These are phyloP conservation scores for Panicum miliaceum DNA, from an alignment of 176 grass and related monocot species.

Conservation along the genomic window DNA sequence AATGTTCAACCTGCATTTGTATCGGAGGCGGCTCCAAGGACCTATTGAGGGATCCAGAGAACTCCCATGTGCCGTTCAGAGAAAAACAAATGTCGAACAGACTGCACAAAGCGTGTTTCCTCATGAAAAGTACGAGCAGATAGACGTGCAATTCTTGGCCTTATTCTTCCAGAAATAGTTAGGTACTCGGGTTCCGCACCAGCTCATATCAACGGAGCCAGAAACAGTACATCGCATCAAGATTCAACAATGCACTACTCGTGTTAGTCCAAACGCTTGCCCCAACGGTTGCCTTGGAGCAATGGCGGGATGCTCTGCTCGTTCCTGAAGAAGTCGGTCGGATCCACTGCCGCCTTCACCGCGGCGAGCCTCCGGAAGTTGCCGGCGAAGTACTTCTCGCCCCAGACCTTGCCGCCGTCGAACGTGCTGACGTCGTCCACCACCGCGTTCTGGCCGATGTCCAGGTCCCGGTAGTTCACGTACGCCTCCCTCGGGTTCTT, in stretches of 20 bases:
- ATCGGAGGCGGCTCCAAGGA: no score
- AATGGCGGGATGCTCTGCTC: constrained; percentile 62
- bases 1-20: no score
- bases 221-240: neutral
- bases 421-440: constrained; percentile 25
- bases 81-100: neutral
- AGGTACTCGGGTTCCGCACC: neutral
- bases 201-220: neutral
- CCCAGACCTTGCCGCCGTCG: constrained; percentile 37
- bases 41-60: neutral
- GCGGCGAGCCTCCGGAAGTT: constrained; percentile 54
- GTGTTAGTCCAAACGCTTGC: neutral
- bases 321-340: constrained; percentile 48
- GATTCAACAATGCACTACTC: neutral
- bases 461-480: constrained; percentile 60
- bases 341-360: constrained; percentile 46
- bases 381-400: constrained; percentile 38
- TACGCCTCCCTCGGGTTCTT: constrained; percentile 53
- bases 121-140: neutral
- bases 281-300: neutral
- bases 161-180: neutral
- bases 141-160: neutral
- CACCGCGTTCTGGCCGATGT: constrained; percentile 52
- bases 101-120: neutral
- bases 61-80: neutral